Evolutionary conservation across 495 filamentous ascomycete species (phyloP).

Genomic region (Tuber umbilicatum): DNA sequence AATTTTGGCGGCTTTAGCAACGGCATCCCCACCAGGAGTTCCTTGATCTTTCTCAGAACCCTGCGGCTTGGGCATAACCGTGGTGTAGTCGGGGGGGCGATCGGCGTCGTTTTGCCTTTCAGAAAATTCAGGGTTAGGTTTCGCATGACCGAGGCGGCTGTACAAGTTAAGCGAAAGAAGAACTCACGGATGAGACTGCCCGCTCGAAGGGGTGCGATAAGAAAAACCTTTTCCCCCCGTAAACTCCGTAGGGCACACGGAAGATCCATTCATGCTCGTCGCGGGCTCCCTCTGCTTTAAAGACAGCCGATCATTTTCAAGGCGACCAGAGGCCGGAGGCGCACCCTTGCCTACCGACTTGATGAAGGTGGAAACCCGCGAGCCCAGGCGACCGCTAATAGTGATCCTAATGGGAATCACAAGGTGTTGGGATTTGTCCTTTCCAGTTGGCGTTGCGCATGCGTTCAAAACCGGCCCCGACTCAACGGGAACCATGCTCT

Average conservation of each 20-base stretch:
- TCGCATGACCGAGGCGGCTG: background rate
- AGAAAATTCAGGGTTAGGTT: background rate
- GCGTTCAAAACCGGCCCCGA: background rate
- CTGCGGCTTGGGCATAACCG: background rate
- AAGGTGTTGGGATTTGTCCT: background rate
- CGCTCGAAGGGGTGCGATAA: background rate
- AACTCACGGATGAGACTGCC: background rate
- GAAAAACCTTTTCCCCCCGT: background rate
- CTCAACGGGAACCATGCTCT: background rate
- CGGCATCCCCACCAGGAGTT: background rate
- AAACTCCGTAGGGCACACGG: background rate
- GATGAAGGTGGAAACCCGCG: background rate
- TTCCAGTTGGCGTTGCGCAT: background rate
- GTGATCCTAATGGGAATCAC: background rate
- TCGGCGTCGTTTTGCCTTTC: background rate
- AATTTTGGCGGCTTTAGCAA: background rate
- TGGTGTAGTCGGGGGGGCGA: background rate
- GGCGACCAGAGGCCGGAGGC: background rate
- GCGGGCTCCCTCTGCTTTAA: background rate
- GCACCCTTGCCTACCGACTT: background rate
- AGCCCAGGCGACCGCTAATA: background rate
- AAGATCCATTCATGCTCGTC: background rate
- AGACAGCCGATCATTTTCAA: background rate
- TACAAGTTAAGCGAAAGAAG: background rate
- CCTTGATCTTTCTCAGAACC: background rate